Evolutionary conservation across 1,139 yeast genomes (phyloP), one percentile per base, ranked within the genome.

Genomic region (Scheffersomyces stambukii): DNA sequence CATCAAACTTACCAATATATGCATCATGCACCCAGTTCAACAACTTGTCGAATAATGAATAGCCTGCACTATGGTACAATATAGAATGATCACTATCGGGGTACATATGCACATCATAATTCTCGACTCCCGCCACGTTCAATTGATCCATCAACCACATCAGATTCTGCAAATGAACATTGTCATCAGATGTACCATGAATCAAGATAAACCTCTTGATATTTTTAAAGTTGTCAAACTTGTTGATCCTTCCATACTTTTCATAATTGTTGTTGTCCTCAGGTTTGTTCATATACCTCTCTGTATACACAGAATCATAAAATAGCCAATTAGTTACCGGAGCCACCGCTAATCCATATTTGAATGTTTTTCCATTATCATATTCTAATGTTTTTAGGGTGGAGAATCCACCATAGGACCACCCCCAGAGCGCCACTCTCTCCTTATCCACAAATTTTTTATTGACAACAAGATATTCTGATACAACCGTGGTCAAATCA

Each of bases 161-260:
- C 23, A 94, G 81, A 56, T 91, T 88, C 52, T 88, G 96, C 38
- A 88, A 62, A 57, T 91, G 98, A 14, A 91, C 99, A 54, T 91
- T 91, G 51, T 93, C 99, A 56, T 91, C 99, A 3, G 94, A 94
- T 0, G 97, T 82, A 1, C 99, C 99, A 48, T 91, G 98, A 81
- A 89, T 81, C 5, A 91, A 48, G 38, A 91, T 56, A 48, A 93
- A 84, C 40, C 96, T 63, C 20, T 69, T 60, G 1, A 70, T 54
- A 2, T 50, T 41, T 22, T 57, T 52, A 45, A 81, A 78, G n/a
- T 63, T 61, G 1, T 57, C 64, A 25, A 74, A 50, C 19, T 78
- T 65, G 3, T 58, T 59, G 20, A 82, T 71, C 26, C 62, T 54
- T 2, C 75, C 66, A 3, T 63, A 44, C 14, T 57, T 52, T 4